Conservation (phyloP, 768 basidiomycete genomes). For the Lentinula edodes region DNA sequence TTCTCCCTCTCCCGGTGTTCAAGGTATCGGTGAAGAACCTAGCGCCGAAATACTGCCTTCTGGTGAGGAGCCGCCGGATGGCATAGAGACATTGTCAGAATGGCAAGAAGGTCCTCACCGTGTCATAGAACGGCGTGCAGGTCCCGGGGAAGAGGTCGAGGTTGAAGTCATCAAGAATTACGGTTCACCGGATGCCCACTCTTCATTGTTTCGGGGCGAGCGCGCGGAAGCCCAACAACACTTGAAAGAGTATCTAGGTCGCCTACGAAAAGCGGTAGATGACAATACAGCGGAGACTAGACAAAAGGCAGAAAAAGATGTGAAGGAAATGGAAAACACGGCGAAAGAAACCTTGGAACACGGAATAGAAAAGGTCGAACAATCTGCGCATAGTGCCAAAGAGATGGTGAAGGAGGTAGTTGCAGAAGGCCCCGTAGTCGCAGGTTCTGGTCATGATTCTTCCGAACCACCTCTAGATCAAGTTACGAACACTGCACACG, state of each 20-base stretch:
- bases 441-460: not conserved
- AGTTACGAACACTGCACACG: slow-evolving; percentile 6
- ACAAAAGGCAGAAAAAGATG: slow-evolving; percentile 20
- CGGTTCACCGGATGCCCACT: slow-evolving; percentile 11
- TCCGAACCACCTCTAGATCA: slow-evolving; percentile 6
- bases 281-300: slow-evolving; percentile 16
- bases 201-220: slow-evolving; percentile 15
- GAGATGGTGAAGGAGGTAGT: slow-evolving; percentile 1
- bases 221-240: slow-evolving; percentile 17
- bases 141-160: slow-evolving; percentile 65
- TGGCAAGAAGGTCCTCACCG: slow-evolving; percentile 71
- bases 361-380: slow-evolving; percentile 3
- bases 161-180: slow-evolving; percentile 56
- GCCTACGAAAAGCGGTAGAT: slow-evolving; percentile 18
- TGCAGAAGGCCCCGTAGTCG: slow-evolving; percentile 5
- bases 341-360: slow-evolving; percentile 5
- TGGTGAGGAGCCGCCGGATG: slow-evolving; percentile 40
- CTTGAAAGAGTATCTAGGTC: slow-evolving; percentile 25
- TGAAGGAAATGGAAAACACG: slow-evolving; percentile 13
- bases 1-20: not conserved
- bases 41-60: slow-evolving; percentile 12
- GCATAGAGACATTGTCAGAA: slow-evolving; percentile 37
- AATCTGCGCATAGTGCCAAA: not conserved
- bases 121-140: slow-evolving; percentile 55
- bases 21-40: not conserved